A percentile compares a stretch with the other conserved stretches of the same genome.
Evolutionary conservation across 805 yeast species (phyloP).

Genomic region (Debaryomyces maramus): DNA sequence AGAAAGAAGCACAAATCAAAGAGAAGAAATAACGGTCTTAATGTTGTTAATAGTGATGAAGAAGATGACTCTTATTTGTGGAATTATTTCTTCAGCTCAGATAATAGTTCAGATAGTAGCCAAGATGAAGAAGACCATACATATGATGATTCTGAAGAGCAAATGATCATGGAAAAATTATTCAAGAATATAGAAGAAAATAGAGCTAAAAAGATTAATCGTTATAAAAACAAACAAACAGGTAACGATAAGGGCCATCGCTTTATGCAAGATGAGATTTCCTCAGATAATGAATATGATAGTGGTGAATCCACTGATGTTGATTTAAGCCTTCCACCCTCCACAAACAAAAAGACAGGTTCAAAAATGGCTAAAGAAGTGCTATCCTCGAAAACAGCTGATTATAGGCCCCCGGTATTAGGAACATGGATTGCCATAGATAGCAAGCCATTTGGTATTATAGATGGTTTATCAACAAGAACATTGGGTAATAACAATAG

Average conservation of each 20-base stretch:
- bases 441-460: constrained; percentile 85
- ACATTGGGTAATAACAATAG: constrained; percentile 45
- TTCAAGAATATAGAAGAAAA: constrained; percentile 26
- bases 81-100: constrained; percentile 66
- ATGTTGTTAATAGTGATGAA: constrained; percentile 33
- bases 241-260: constrained; percentile 1
- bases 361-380: constrained; percentile 90
- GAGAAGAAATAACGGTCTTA: constrained; percentile 11
- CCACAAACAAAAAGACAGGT: constrained; percentile 57
- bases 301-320: constrained; percentile 95
- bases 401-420: constrained; percentile 85
- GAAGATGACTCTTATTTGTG: constrained; percentile 72
- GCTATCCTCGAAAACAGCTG: constrained; percentile 80
- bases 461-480: constrained; percentile 90
- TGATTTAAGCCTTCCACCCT: constrained; percentile 77
- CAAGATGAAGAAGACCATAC: constrained; percentile 16
- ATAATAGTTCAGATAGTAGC: constrained; percentile 31
- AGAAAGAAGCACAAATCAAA: constrained; percentile 8
- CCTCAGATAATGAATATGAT: constrained; percentile 33
- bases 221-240: constrained; percentile 2
- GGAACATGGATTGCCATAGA: constrained; percentile 88
- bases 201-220: constrained; percentile 1
- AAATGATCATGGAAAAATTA: constrained; percentile 19
- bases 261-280: constrained; percentile 4
- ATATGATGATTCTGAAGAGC: constrained; percentile 8